Percentiles rank a stretch among this genome's conserved stretches.
Evolutionary conservation across 108 stramenopile genomes (phyloP).

Genomic region (Aurantiochytrium sp.): DNA sequence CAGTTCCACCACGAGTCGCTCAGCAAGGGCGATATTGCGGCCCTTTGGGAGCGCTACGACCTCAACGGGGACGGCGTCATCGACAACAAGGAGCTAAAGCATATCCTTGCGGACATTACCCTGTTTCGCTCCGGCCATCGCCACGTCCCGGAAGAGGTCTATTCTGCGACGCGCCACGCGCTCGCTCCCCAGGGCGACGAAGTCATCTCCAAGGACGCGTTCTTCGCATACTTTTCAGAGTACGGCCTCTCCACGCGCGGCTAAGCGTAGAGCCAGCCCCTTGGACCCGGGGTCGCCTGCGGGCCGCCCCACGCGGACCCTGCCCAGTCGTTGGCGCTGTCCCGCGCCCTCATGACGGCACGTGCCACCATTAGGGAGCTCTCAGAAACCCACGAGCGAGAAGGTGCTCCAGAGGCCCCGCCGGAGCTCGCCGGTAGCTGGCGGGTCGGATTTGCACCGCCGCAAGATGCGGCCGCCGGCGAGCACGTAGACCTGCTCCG

Average conservation of each 20-base stretch:
- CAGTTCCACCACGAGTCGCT: background rate
- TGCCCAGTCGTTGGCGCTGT: too few relatives aligned
- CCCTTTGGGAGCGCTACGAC: background rate
- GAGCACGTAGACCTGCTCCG: too few relatives aligned
- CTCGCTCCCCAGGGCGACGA: background rate
- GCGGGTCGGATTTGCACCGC: too few relatives aligned
- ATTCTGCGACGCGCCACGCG: background rate
- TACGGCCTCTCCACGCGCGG: slow-evolving; percentile 18
- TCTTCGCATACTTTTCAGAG: background rate
- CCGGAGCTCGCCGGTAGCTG: too few relatives aligned
- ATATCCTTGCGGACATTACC: background rate
- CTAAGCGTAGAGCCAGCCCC: too few relatives aligned
- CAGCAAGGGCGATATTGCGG: background rate
- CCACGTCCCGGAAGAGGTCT: slow-evolving; percentile 24
- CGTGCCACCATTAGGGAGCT: too few relatives aligned
- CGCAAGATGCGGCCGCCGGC: too few relatives aligned
- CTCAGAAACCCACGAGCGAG: too few relatives aligned
- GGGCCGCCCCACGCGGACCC: too few relatives aligned
- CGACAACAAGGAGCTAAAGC: slow-evolving; percentile 3
- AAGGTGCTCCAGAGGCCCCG: too few relatives aligned
- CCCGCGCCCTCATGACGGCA: too few relatives aligned
- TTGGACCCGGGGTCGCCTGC: too few relatives aligned
- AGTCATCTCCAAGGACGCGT: background rate
- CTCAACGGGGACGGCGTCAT: slow-evolving; percentile 13
- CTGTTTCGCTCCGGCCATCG: slow-evolving; percentile 28